Conservation (phyloP, 129 eudicot genomes). For the Escallonia herrerae region DNA sequence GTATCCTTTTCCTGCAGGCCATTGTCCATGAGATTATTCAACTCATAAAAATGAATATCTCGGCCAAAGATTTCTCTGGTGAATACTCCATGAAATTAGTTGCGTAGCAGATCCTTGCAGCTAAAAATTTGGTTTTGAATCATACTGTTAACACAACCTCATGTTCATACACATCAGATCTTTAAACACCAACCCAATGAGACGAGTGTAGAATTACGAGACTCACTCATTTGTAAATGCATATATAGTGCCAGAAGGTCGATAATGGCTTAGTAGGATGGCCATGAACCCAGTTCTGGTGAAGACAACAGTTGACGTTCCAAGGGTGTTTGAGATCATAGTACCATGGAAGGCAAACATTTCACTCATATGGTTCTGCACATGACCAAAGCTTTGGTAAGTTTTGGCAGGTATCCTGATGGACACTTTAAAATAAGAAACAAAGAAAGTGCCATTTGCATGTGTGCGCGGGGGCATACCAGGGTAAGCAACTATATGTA, state of each 20-base stretch:
- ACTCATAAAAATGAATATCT: neutral
- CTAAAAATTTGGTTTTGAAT: neutral
- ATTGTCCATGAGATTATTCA: neutral
- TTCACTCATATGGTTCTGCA: conserved; percentile 97
- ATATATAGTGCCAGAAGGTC: conserved; percentile 93
- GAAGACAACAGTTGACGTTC: conserved; percentile 93
- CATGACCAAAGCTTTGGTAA: conserved; percentile 16
- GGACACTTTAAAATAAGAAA: neutral
- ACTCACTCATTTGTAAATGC: conserved; percentile 97
- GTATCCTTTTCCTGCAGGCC: conserved; percentile 77
- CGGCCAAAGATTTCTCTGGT: neutral
- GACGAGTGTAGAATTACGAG: neutral
- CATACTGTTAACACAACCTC: neutral
- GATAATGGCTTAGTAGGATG: conserved; percentile 77
- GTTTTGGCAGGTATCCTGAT: neutral
- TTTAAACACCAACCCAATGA: neutral
- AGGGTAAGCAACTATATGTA: neutral
- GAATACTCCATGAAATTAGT: too few species aligned
- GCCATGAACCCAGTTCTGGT: conserved; percentile 94
- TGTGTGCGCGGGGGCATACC: neutral
- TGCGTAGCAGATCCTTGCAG: neutral
- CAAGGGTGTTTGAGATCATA: conserved; percentile 95
- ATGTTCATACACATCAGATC: neutral
- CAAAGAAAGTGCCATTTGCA: neutral
- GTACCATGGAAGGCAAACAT: conserved; percentile 98